Conservation (phyloP, 495 filamentous ascomycete species). For the Podospora conica region DNA sequence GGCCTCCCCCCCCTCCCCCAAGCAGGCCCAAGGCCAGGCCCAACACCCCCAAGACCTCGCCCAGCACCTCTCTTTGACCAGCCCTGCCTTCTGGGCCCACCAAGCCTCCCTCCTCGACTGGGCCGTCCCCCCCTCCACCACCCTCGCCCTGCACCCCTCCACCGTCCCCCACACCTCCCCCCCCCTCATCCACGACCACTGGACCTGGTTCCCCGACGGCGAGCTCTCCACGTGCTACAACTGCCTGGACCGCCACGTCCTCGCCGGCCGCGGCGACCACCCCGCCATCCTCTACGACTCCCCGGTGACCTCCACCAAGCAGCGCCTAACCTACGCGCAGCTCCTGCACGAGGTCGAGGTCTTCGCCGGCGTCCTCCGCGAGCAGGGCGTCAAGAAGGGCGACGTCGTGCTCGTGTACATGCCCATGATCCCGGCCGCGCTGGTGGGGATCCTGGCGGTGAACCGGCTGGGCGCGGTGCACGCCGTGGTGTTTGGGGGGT, state of each 20-base stretch:
- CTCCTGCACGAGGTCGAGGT: conserved; percentile 78
- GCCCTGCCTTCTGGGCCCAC: conserved; percentile 71
- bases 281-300: conserved; percentile 84
- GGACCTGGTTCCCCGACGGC: conserved; percentile 82
- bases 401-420: conserved; percentile 95
- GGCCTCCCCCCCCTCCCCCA: background rate
- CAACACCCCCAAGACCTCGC: conserved; percentile 42
- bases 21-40: background rate
- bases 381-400: conserved; percentile 77
- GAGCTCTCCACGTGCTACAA: conserved; percentile 89
- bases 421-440: conserved; percentile 90
- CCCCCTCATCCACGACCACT: conserved; percentile 47
- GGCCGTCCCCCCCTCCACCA: conserved; percentile 60
- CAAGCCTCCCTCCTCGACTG: conserved; percentile 73
- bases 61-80: conserved; percentile 47
- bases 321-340: conserved; percentile 65
- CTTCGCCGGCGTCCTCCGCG: conserved; percentile 73
- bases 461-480: conserved; percentile 82
- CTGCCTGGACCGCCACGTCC: conserved; percentile 82
- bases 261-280: conserved; percentile 61
- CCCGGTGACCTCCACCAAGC: conserved; percentile 70
- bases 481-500: conserved; percentile 88
- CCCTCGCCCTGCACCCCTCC: conserved; percentile 38
- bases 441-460: conserved; percentile 78
- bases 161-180: conserved; percentile 32